These are phyloP conservation scores for Botryosphaeria dothidea DNA, from an alignment of 2,329 filamentous ascomycete genomes.

Conservation along the genomic window DNA sequence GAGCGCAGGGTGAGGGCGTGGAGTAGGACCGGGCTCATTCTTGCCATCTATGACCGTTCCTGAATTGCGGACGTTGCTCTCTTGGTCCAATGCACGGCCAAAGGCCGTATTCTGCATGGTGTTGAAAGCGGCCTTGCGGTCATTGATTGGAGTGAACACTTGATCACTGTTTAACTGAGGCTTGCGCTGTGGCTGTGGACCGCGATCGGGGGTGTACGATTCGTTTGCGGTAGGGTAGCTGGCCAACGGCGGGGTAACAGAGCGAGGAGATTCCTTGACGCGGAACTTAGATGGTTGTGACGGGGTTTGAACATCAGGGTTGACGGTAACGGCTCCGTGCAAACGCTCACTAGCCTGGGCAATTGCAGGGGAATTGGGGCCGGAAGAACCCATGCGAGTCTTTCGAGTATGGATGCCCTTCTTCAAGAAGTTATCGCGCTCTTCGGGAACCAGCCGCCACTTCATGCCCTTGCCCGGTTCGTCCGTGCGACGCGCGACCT, in stretches of 20 bases:
- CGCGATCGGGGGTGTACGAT: constrained; percentile 57
- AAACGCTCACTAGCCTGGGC: constrained; percentile 53
- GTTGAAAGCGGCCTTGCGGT: constrained; percentile 31
- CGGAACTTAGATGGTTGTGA: constrained; percentile 24
- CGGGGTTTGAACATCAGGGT: constrained; percentile 8
- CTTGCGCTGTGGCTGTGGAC: constrained; percentile 40
- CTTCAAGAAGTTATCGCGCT: constrained; percentile 83
- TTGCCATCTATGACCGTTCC: constrained; percentile 3
- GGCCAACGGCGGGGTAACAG: constrained; percentile 49
- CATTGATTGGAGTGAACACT: constrained; percentile 23
- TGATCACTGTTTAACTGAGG: constrained; percentile 21
- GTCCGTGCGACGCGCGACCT: constrained; percentile 87
- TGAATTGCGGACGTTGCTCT: not conserved
- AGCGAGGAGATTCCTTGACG: constrained; percentile 45
- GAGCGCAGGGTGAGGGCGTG: constrained; percentile 2
- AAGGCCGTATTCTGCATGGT: constrained; percentile 12
- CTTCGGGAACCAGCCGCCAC: constrained; percentile 87
- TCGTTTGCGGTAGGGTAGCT: constrained; percentile 52
- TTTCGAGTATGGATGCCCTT: constrained; percentile 53
- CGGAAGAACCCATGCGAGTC: constrained; percentile 58
- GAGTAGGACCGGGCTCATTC: constrained; percentile 13
- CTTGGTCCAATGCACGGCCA: constrained; percentile 7
- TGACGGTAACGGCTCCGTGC: constrained; percentile 38
- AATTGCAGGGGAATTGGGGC: constrained; percentile 64
- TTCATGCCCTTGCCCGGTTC: constrained; percentile 99